These are phyloP conservation scores for Colletotrichum lupini DNA, from an alignment of 2,329 filamentous ascomycete species.

Conservation along the genomic window DNA sequence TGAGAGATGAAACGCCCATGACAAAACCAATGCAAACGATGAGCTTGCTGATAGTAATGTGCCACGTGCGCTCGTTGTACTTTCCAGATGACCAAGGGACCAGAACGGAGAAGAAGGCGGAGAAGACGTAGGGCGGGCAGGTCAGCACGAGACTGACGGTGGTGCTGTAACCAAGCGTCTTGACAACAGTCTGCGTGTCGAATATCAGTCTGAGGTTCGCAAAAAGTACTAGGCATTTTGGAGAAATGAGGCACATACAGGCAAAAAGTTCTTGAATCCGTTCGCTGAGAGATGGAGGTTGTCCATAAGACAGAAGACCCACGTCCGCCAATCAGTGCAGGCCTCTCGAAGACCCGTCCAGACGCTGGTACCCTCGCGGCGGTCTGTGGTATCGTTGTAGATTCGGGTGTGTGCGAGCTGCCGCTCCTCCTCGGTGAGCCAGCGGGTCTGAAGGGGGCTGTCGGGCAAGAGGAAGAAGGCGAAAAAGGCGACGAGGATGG, in stretches of 20 bases:
- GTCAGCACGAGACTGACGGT: constrained; percentile 60
- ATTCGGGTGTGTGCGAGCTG: constrained; percentile 52
- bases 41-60: constrained; percentile 55
- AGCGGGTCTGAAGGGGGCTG: constrained; percentile 50
- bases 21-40: constrained; percentile 48
- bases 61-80: constrained; percentile 60
- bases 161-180: constrained; percentile 53
- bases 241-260: constrained; percentile 2
- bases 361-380: constrained; percentile 51
- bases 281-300: constrained; percentile 62
- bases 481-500: constrained; percentile 47
- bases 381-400: constrained; percentile 43
- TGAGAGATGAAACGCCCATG: constrained; percentile 40
- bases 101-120: constrained; percentile 51
- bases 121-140: constrained; percentile 56
- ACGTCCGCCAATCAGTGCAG: constrained; percentile 56
- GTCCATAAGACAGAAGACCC: constrained; percentile 62
- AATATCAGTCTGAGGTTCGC: background rate
- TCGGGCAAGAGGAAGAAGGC: constrained; percentile 52
- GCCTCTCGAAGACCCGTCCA: constrained; percentile 57
- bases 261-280: constrained; percentile 52
- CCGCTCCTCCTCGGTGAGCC: constrained; percentile 53
- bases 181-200: constrained; percentile 46
- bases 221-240: too few relatives aligned
- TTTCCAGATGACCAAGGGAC: constrained; percentile 54